Evolutionary conservation across 805 yeast genomes (phyloP).

Genomic region (Saturnispora galanensis): DNA sequence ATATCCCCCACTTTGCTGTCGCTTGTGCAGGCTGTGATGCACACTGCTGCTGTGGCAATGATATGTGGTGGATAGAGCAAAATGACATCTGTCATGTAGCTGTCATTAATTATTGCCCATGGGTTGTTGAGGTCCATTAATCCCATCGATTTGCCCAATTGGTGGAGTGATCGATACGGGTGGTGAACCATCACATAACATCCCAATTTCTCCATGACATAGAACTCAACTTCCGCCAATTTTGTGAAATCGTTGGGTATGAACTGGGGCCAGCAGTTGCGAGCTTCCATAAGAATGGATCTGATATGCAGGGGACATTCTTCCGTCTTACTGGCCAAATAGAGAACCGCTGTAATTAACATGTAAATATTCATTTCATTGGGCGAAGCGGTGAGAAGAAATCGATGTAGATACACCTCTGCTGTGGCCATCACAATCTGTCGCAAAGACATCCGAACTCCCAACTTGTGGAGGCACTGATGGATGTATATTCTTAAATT

Average conservation of each 20-base stretch:
- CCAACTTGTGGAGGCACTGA: conserved; percentile 62
- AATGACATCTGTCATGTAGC: conserved; percentile 80
- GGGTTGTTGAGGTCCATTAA: conserved; percentile 62
- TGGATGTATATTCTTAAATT: conserved; percentile 74
- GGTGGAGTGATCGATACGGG: conserved; percentile 57
- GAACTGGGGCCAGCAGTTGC: conserved; percentile 90
- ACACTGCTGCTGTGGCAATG: conserved; percentile 73
- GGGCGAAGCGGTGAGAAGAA: conserved; percentile 59
- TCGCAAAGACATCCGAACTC: conserved; percentile 65
- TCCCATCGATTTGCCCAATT: conserved; percentile 30
- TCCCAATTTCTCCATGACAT: conserved; percentile 79
- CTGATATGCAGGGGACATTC: conserved; percentile 93
- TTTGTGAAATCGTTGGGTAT: conserved; percentile 86
- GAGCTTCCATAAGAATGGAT: conserved; percentile 71
- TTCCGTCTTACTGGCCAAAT: conserved; percentile 87
- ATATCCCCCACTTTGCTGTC: conserved; percentile 5
- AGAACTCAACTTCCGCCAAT: conserved; percentile 92
- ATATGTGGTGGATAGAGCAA: conserved; percentile 83
- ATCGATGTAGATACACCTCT: conserved; percentile 73
- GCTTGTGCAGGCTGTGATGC: conserved; percentile 40
- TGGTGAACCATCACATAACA: conserved; percentile 64
- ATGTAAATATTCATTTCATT: conserved; percentile 78
- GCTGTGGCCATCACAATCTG: conserved; percentile 86
- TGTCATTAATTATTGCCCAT: conserved; percentile 87
- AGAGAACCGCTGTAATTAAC: conserved; percentile 74